A percentile compares a stretch with the other conserved stretches of the same genome.
phyloP scores from a whole-genome alignment of 441 rosid genomes.

The Mallotus japonicus region DNA sequence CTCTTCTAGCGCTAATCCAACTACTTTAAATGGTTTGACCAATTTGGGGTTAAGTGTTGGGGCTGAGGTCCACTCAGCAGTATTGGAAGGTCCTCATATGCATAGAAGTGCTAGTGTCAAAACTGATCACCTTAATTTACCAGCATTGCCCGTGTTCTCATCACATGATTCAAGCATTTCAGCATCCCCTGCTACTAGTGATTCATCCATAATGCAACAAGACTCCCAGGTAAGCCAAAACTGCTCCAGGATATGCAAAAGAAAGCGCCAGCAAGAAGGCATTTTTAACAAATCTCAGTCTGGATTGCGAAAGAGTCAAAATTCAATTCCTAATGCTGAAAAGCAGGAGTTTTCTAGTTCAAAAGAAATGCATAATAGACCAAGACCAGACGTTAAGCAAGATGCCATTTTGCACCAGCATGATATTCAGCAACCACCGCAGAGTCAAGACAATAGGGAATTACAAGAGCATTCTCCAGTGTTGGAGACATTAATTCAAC shows the following conservation, averaged over 20 bases:
- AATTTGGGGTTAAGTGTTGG: slow-evolving; percentile 72
- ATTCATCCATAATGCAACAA: slow-evolving; percentile 57
- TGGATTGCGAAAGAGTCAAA: slow-evolving; percentile 46
- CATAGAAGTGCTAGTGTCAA: slow-evolving; percentile 56
- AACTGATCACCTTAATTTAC: slow-evolving; percentile 28
- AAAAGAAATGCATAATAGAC: slow-evolving; percentile 54
- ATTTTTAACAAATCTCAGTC: slow-evolving; percentile 51
- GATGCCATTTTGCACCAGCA: slow-evolving; percentile 70
- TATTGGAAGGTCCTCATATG: slow-evolving; percentile 63
- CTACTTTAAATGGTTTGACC: slow-evolving; percentile 56
- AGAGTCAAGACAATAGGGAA: slow-evolving; percentile 65
- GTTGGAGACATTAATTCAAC: slow-evolving; percentile 54
- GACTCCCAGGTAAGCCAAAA: slow-evolving; percentile 48
- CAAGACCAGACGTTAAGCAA: slow-evolving; percentile 59
- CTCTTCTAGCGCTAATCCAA: slow-evolving; percentile 58
- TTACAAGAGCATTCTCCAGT: slow-evolving; percentile 55
- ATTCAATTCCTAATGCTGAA: slow-evolving; percentile 23
- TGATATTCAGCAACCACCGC: slow-evolving; percentile 57
- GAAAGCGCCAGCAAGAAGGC: slow-evolving; percentile 43
- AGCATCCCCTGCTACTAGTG: slow-evolving; percentile 64
- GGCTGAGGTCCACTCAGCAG: slow-evolving; percentile 72
- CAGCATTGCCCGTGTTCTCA: slow-evolving; percentile 68
- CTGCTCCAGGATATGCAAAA: slow-evolving; percentile 41
- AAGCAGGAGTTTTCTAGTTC: slow-evolving; percentile 41
- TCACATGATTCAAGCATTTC: slow-evolving; percentile 70